Percentiles rank a stretch among this genome's conserved stretches.
Conservation (phyloP, 164 flowering plant species). For the Pachysandra terminalis region DNA sequence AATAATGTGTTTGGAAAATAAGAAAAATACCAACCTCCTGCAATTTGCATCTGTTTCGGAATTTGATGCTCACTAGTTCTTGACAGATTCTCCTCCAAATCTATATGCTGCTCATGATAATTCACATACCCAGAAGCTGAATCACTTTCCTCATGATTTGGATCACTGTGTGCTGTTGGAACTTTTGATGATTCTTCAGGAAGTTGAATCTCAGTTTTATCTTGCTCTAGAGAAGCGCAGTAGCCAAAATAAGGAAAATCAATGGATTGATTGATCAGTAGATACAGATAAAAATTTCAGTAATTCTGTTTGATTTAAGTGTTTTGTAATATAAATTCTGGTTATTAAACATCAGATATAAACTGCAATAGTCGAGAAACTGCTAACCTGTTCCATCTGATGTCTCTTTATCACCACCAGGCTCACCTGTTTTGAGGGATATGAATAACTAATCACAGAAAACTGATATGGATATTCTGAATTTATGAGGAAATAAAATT, state of each 20-base stretch:
- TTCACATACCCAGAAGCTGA: constrained; percentile 5
- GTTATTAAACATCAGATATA: neutral
- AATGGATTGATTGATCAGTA: neutral
- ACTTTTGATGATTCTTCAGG: constrained; percentile 8
- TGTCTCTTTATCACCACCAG: constrained; percentile 1
- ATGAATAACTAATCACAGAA: neutral
- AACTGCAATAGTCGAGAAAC: neutral
- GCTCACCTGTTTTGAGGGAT: constrained; percentile 16
- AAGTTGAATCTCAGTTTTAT: constrained; percentile 11
- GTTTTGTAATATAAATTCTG: neutral
- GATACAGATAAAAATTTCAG: neutral
- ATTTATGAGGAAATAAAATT: neutral
- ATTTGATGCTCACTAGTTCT: constrained; percentile 16
- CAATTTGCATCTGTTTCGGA: constrained; percentile 13
- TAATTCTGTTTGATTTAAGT: too few species aligned
- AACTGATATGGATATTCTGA: neutral
- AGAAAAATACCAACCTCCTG: constrained; percentile 29
- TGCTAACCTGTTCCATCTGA: constrained; percentile 25
- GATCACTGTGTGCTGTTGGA: constrained; percentile 12
- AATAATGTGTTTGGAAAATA: neutral
- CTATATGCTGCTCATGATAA: constrained; percentile 11
- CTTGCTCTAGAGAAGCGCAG: constrained; percentile 21
- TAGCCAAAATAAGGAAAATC: neutral
- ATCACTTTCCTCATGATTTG: constrained; percentile 2
- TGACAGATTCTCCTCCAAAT: constrained; percentile 7